These are phyloP conservation scores for Marasmius oreades DNA, from an alignment of 1,284 basidiomycete genomes.

Conservation along the genomic window DNA sequence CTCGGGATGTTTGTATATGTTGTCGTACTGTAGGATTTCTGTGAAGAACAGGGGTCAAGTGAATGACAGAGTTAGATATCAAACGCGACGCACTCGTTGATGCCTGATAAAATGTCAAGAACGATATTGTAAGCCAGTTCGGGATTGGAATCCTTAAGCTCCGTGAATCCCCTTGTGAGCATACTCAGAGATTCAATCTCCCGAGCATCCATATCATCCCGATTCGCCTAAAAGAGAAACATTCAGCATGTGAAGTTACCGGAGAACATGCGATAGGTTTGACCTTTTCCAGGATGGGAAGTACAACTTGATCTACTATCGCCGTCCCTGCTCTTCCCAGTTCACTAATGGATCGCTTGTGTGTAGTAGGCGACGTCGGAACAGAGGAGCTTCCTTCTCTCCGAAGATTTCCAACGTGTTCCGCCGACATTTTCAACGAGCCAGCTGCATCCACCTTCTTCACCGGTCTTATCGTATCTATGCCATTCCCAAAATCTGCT, in stretches of 20 bases:
- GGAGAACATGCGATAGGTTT: slow-evolving; percentile 6
- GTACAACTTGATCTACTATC: slow-evolving; percentile 78
- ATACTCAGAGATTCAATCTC: slow-evolving; percentile 89
- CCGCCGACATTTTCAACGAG: slow-evolving; percentile 75
- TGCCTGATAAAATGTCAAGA: slow-evolving; percentile 85
- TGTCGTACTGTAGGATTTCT: slow-evolving; percentile 74
- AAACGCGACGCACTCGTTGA: slow-evolving; percentile 72
- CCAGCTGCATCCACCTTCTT: slow-evolving; percentile 84
- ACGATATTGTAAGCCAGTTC: slow-evolving; percentile 83
- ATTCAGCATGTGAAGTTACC: slow-evolving; percentile 8
- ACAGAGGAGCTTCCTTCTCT: slow-evolving; percentile 48
- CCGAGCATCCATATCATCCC: slow-evolving; percentile 81
- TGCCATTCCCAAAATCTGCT: slow-evolving; percentile 80
- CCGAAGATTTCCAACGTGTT: slow-evolving; percentile 73
- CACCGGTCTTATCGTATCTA: slow-evolving; percentile 88
- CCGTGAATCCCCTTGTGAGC: slow-evolving; percentile 85
- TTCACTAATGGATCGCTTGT: slow-evolving; percentile 52
- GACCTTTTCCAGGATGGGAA: slow-evolving; percentile 75
- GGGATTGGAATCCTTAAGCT: slow-evolving; percentile 79
- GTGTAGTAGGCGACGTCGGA: slow-evolving; percentile 43
- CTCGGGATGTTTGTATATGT: slow-evolving; percentile 71
- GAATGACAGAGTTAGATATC: neutral
- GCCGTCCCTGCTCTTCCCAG: slow-evolving; percentile 62
- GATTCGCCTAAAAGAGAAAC: slow-evolving; percentile 52
- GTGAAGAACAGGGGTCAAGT: slow-evolving; percentile 14